Base-by-base conservation (phyloP, 805 yeast genomes). In the Suhomyces pyralidae region DNA sequence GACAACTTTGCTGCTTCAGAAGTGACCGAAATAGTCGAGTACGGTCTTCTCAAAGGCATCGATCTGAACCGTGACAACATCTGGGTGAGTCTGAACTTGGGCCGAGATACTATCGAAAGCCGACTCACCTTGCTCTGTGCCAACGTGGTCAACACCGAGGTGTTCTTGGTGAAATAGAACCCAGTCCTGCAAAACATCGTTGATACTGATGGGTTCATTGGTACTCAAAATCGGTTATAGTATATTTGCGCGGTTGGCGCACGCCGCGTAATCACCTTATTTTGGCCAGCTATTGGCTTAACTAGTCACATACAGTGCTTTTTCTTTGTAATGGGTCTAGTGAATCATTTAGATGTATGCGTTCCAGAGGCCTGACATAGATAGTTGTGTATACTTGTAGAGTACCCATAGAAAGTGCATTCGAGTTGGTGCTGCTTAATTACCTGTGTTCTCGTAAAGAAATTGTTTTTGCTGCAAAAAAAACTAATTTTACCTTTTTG, bases 151-250 rank as follows among this genome's bases (percentile, higher is more conserved):
- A 78, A 61, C 34, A 82, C 78, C 22, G 80, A 68, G 3, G 80
- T 60, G 67, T 84, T 84, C 62, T 74, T 76, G 55, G 83, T 73
- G 66, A 84, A 84, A 72, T 80, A 83, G 67, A 82, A 81, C 72
- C 80, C 79, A 5, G 84, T 71, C 61, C 77, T 77, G 45, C 82
- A 77, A 47, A 83, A 66, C 59, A 61, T 61, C 40, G 32, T 26
- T 19, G 42, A 26, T 26, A 32, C 34, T 45, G 45, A 15, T 22
- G 24, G 5, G 5, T 7, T 32, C 3, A 15, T 32, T 32, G 9
- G 9, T n/a, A 32, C 17, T 14, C 9, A 9, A n/a, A 32, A 12
- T 10, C 9, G 17, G 5, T 32, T n/a, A 32, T 32, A 14, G 17
- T 32, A 32, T 14, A 32, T 32, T 32, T 32, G 36, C 36, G 36